Base-by-base conservation (phyloP, 495 filamentous ascomycete genomes). In the Hypomontagnella submonticulosa region DNA sequence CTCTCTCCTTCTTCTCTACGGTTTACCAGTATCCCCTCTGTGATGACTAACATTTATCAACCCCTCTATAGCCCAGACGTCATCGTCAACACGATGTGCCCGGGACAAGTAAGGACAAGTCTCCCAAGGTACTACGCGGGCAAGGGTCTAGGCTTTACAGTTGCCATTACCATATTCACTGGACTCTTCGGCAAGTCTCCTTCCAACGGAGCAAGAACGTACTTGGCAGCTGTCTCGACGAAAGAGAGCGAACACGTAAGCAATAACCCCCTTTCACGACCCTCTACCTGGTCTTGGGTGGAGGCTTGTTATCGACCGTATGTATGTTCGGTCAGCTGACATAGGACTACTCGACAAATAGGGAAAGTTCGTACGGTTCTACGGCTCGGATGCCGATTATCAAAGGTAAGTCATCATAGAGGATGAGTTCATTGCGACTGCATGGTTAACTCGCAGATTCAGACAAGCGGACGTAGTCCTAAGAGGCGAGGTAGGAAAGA, bases 41-140 rank as follows among this genome's bases (percentile, higher is more conserved):
- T 27, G 6, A 3, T 27, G 23, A 27, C 9, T 11, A 47, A 30
- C 12, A 16, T 12, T 27, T 34, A 16, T 8, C 9, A 15, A 18
- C 30, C 44, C 18, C 12, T 12, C 20, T 7, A 15, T 11, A 76
- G 72, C n/a, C 75, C 77, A 1, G 67, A 77, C 11, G 79, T 79
- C 5, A 73, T 81, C 55, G 46, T 82, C 42, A 82, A 76, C 37
- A 63, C 74, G 15, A 70, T 77, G 61, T 77, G 75, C 51, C 80
- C 80, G 0, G 83, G 83, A 30, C 58, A 83, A 43, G 82, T 80
- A 27, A 72, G 61, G 40, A 75, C 76, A 0, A 73, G 76, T 6
- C 73, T 81, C 0, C 67, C 62, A 12, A 69, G 79, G 41, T 42
- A 77, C 19, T 66, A 65, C 37, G 68, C 49, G 40, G 66, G 50